Percentiles rank a stretch among this genome's conserved stretches.
These are phyloP conservation scores for Thielaviopsis euricoi DNA, from an alignment of 2,329 filamentous ascomycete genomes.

Conservation along the genomic window DNA sequence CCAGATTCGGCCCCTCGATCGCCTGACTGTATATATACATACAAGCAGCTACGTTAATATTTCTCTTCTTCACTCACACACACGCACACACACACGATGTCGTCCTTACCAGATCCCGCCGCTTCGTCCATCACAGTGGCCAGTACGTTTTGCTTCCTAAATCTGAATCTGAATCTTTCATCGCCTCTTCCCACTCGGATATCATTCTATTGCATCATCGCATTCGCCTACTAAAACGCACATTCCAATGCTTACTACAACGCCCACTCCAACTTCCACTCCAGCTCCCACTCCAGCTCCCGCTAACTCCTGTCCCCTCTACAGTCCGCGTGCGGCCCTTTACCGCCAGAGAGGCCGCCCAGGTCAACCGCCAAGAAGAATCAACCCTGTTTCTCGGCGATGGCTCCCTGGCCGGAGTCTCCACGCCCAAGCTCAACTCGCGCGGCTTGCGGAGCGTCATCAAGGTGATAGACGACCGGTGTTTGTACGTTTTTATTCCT, in stretches of 20 bases:
- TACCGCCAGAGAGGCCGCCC: slow-evolving; percentile 84
- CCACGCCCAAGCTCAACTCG: slow-evolving; percentile 67
- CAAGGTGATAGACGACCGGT: slow-evolving; percentile 91
- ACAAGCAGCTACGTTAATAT: too few species aligned
- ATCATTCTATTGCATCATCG: too few species aligned
- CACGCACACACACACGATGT: slow-evolving; percentile 4
- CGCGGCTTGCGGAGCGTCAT: slow-evolving; percentile 83
- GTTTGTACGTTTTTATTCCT: slow-evolving; percentile 49
- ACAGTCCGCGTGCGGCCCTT: slow-evolving; percentile 55
- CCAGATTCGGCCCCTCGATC: neutral
- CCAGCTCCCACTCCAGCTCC: slow-evolving; percentile 1
- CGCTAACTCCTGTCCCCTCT: neutral
- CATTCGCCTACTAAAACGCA: too few species aligned
- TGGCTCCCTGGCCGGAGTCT: slow-evolving; percentile 76
- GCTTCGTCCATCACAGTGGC: slow-evolving; percentile 43
- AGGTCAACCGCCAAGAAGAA: slow-evolving; percentile 67
- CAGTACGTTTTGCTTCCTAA: slow-evolving; percentile 22
- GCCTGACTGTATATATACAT: neutral
- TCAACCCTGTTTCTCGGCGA: slow-evolving; percentile 88
- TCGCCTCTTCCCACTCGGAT: neutral
- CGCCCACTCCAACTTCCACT: neutral
- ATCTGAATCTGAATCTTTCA: too few species aligned
- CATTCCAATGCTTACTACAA: too few species aligned
- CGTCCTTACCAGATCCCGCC: slow-evolving; percentile 21
- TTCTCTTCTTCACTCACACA: neutral